Evolutionary conservation across 2,329 filamentous ascomycete genomes (phyloP), one percentile per base, ranked within the genome.

Genomic region (Purpureocillium lavendulum): DNA sequence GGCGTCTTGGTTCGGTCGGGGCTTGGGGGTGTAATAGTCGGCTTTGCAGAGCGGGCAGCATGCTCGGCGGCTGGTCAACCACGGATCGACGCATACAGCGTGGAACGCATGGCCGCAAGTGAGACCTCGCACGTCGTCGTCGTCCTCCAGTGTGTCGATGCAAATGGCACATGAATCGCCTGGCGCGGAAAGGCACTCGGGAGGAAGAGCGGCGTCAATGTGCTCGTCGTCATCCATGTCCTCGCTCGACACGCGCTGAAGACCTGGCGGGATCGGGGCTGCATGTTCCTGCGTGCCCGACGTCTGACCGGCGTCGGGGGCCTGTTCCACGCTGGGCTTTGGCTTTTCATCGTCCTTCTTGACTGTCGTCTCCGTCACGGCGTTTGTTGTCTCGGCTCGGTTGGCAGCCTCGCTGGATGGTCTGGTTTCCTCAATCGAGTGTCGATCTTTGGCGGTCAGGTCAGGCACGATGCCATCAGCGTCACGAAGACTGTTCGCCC

Each of bases 61-160:
- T 18, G 92, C 92, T 49, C 90, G 82, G 46, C 92, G 80, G 56
- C 85, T 89, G 9, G 92, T 98, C 47, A 98, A 68, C 92, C 92
- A 98, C 10, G 92, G 92, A 52, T 98, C 92, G 36, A 98, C 78
- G 57, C 92, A 98, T 30, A 84, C 86, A 37, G 88, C 89, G 59
- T 98, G 92, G 75, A 97, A 98, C 39, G 90, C 89, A 61, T 98
- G 92, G n/a, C 92, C 92, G 55, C 92, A 98, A 4, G 87, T 88
- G 45, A 98, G 67, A 3, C 92, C 92, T 50, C 92, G 86, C 36
- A 98, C 82, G 57, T 98, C 90, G 52, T 97, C 92, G 46, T 96
- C 87, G 46, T 97, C 87, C 59, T 98, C 92, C 14, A 98, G 75
- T 0, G 77, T 83, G 56, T 98, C 92, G 48, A 98, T 83, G 61